Conservation (phyloP, 331 rosid genomes). For the Acacia pycnantha region DNA sequence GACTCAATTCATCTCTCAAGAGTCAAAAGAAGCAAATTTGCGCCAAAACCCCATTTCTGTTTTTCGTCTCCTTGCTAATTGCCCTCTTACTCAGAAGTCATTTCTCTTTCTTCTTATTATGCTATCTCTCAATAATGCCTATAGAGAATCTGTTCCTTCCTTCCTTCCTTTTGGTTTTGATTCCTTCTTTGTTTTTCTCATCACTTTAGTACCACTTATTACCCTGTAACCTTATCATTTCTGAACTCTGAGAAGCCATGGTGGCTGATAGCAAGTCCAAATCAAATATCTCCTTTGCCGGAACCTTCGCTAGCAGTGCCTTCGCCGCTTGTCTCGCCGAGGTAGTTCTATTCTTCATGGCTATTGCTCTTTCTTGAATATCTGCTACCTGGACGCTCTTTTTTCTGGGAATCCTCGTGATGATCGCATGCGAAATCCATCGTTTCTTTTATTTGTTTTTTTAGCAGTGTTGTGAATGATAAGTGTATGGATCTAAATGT, state of each 20-base stretch:
- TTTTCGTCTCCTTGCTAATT: not conserved
- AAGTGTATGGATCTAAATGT: not conserved
- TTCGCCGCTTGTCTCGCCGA: slow-evolving; percentile 58
- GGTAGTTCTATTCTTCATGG: slow-evolving; percentile 29
- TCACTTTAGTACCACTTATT: not conserved
- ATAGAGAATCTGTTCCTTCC: slow-evolving; percentile 2
- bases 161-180: not conserved
- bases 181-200: not conserved
- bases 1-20: not conserved
- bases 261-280: slow-evolving; percentile 52
- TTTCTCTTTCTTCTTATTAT: not conserved
- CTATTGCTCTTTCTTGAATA: not conserved
- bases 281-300: slow-evolving; percentile 51
- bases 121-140: not conserved
- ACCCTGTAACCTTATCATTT: not conserved
- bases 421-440: not conserved
- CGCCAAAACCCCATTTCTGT: not conserved
- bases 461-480: not conserved
- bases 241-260: slow-evolving; percentile 28
- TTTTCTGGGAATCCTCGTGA: not conserved
- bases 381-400: not conserved
- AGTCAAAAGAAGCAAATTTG: not conserved
- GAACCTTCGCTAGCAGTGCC: slow-evolving; percentile 49
- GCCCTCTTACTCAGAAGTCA: not conserved
- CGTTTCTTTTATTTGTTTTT: not conserved